Evolutionary conservation across 208 protist genomes (phyloP).

Genomic region (Balamuthia mandrillaris): DNA sequence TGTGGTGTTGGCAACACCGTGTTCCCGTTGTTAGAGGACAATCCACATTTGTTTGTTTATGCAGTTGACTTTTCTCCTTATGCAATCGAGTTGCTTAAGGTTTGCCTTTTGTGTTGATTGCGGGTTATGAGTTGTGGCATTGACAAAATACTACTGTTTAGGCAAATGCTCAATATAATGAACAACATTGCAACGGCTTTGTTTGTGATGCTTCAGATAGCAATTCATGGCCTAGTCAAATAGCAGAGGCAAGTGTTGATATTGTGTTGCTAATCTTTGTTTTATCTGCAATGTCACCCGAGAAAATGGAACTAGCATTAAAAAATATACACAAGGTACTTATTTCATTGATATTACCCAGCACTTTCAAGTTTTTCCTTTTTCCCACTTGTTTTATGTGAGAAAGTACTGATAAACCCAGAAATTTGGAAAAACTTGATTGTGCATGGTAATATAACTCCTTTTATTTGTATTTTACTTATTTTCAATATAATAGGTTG

Average conservation of each 20-base stretch:
- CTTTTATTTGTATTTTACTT: too few species aligned
- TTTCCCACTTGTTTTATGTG: neutral
- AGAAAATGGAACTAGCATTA: neutral
- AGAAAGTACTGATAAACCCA: too few species aligned
- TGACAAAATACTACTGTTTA: neutral
- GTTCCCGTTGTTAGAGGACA: slow-evolving; percentile 80
- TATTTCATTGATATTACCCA: neutral
- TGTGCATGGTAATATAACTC: neutral
- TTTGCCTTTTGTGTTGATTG: neutral
- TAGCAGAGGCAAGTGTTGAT: slow-evolving; percentile 26
- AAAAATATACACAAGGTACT: slow-evolving; percentile 1
- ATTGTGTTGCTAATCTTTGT: slow-evolving; percentile 91
- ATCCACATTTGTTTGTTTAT: slow-evolving; percentile 73
- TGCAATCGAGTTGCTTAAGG: slow-evolving; percentile 77
- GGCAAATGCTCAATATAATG: slow-evolving; percentile 35
- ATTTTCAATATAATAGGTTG: neutral
- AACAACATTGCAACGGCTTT: slow-evolving; percentile 43
- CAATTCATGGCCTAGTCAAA: neutral
- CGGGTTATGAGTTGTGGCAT: neutral
- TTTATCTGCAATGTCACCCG: slow-evolving; percentile 82
- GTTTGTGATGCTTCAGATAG: slow-evolving; percentile 45
- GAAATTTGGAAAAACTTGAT: neutral
- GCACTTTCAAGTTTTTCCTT: neutral
- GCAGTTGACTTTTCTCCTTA: slow-evolving; percentile 86
- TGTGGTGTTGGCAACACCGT: slow-evolving; percentile 91